A percentile compares a stretch with the other conserved stretches of the same genome.
Evolutionary conservation across 2,329 filamentous ascomycete genomes (phyloP).

Genomic region (Hymenoscyphus fraxineus): DNA sequence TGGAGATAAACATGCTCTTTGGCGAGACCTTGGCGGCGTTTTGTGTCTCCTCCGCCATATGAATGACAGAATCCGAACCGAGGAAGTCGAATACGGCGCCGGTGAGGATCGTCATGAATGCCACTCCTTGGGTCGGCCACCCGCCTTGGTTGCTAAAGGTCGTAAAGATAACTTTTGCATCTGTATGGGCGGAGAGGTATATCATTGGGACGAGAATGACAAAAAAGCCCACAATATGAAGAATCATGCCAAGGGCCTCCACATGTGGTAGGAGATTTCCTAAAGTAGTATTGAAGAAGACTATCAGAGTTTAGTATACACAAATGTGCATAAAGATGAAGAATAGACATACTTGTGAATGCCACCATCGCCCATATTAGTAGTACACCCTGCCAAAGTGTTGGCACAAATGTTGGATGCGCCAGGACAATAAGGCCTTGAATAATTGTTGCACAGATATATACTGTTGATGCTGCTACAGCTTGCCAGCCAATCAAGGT

Average conservation of each 20-base stretch:
- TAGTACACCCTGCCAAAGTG: slow-evolving; percentile 5
- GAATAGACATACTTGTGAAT: slow-evolving; percentile 5
- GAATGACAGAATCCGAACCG: slow-evolving; percentile 4
- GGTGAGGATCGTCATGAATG: slow-evolving; percentile 10
- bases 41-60: slow-evolving; percentile 44
- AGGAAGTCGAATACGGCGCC: slow-evolving; percentile 7
- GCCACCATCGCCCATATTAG: slow-evolving; percentile 2
- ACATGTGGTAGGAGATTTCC: slow-evolving; percentile 7
- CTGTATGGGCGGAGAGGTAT: slow-evolving; percentile 9
- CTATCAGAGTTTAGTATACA: slow-evolving; percentile 4
- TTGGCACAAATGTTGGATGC: not conserved
- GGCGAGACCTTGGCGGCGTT: slow-evolving; percentile 49
- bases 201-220: slow-evolving; percentile 11
- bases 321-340: slow-evolving; percentile 1
- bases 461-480: slow-evolving; percentile 1
- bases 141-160: slow-evolving; percentile 16
- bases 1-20: slow-evolving; percentile 45
- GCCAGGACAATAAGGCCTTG: slow-evolving; percentile 7
- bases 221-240: slow-evolving; percentile 13
- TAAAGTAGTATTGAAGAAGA: slow-evolving; percentile 14
- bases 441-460: slow-evolving; percentile 3
- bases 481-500: slow-evolving; percentile 23
- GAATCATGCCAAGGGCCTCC: slow-evolving; percentile 10
- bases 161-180: slow-evolving; percentile 11
- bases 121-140: slow-evolving; percentile 13